Evolutionary conservation across 768 basidiomycete genomes (phyloP).

Genomic region (Trametes elegans): DNA sequence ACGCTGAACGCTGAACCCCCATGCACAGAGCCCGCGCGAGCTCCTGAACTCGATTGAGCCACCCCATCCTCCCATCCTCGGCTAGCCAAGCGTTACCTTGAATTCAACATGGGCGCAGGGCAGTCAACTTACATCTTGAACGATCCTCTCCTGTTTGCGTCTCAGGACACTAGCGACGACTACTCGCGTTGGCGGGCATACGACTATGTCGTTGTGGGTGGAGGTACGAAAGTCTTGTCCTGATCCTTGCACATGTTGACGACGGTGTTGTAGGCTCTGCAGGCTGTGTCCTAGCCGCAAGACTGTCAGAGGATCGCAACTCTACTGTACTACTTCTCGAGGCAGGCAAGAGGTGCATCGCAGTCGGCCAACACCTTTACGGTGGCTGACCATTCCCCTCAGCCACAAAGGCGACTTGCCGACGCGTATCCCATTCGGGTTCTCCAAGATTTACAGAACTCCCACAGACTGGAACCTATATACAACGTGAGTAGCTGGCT

Average conservation of each 20-base stretch:
- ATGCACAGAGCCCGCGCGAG: too few species aligned
- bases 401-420: conserved; percentile 11
- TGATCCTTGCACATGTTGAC: not conserved
- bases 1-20: too few species aligned
- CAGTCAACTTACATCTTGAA: not conserved
- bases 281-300: conserved; percentile 42
- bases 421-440: conserved; percentile 21
- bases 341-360: conserved; percentile 45
- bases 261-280: conserved; percentile 41
- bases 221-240: conserved; percentile 25
- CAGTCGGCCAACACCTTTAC: too few species aligned
- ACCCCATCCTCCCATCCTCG: too few species aligned
- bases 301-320: conserved; percentile 44
- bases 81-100: too few species aligned
- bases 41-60: too few species aligned
- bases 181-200: conserved; percentile 14
- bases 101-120: not conserved
- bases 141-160: not conserved
- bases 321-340: conserved; percentile 41
- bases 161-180: not conserved
- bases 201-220: conserved; percentile 35
- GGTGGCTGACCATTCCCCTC: too few species aligned
- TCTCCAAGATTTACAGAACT: conserved; percentile 38
- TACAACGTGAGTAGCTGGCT: conserved; percentile 2
- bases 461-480: conserved; percentile 40